These are phyloP conservation scores for Xylariaceae sp. DNA, from an alignment of 2,329 filamentous ascomycete genomes.

Conservation along the genomic window DNA sequence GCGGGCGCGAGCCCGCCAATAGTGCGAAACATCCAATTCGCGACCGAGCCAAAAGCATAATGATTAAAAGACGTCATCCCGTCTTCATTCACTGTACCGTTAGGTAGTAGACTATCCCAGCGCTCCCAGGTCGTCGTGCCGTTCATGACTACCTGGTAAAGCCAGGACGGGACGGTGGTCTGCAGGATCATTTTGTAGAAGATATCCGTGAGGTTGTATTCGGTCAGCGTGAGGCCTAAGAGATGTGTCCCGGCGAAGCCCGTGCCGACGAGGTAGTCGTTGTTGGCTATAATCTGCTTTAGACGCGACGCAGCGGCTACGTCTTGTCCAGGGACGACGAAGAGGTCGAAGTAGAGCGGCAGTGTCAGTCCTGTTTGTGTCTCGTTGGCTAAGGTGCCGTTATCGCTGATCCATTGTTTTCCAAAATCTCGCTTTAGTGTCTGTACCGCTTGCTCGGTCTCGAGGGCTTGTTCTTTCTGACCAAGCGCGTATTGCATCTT, in stretches of 20 bases:
- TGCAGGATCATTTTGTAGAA: conserved; percentile 48
- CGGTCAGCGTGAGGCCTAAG: conserved; percentile 31
- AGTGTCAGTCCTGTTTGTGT: conserved; percentile 40
- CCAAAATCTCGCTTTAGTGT: conserved; percentile 28
- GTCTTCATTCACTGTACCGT: conserved; percentile 42
- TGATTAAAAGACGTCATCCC: conserved; percentile 50
- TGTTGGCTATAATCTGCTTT: conserved; percentile 30
- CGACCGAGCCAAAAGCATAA: conserved; percentile 47
- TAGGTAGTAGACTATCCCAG: conserved; percentile 44
- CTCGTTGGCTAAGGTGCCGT: conserved; percentile 31
- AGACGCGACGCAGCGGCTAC: conserved; percentile 27
- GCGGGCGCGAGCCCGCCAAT: conserved; percentile 39
- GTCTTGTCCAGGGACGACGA: conserved; percentile 20
- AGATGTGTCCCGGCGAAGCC: conserved; percentile 44
- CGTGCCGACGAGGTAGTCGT: conserved; percentile 36
- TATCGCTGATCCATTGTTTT: conserved; percentile 27
- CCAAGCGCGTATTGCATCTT: conserved; percentile 34
- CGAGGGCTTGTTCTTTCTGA: conserved; percentile 22
- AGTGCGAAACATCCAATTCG: conserved; percentile 43
- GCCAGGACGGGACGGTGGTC: conserved; percentile 42
- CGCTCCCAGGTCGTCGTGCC: conserved; percentile 50
- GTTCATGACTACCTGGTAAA: conserved; percentile 44
- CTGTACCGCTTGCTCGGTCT: conserved; percentile 20
- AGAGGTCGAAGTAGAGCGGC: conserved; percentile 36
- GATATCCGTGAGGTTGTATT: conserved; percentile 27